A percentile compares a stretch with the other conserved stretches of the same genome.
phyloP scores from a whole-genome alignment of 768 basidiomycete genomes.

The Auriculariales sp. region DNA sequence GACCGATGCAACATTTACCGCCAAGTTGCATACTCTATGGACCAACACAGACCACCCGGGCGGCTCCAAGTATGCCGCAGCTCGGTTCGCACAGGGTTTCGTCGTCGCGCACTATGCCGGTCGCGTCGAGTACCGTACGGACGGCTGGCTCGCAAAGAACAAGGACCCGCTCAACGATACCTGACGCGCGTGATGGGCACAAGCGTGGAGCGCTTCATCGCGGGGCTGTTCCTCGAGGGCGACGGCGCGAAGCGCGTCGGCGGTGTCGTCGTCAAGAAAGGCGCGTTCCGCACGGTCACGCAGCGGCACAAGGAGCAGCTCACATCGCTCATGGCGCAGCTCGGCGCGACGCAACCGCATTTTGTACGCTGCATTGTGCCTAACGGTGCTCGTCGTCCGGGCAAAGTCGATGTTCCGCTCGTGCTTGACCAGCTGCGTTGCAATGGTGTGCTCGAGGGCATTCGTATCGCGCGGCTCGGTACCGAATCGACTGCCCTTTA shows the following conservation, averaged over 20 bases:
- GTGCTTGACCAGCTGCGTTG: slow-evolving; percentile 93
- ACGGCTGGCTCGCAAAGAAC: slow-evolving; percentile 99
- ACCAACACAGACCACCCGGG: slow-evolving; percentile 50
- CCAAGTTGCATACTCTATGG: slow-evolving; percentile 82
- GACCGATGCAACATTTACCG: slow-evolving; percentile 84
- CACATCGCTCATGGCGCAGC: slow-evolving; percentile 75
- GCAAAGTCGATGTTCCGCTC: slow-evolving; percentile 81
- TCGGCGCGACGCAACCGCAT: slow-evolving; percentile 90
- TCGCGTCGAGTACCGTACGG: slow-evolving; percentile 88
- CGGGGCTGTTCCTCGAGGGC: slow-evolving; percentile 67
- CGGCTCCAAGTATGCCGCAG: slow-evolving; percentile 68
- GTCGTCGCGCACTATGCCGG: slow-evolving; percentile 94
- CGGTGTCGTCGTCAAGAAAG: slow-evolving; percentile 53
- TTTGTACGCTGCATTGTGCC: slow-evolving; percentile 98
- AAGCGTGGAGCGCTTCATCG: slow-evolving; percentile 72
- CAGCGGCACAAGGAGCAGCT: slow-evolving; percentile 96
- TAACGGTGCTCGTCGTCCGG: slow-evolving; percentile 81
- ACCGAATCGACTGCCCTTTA: slow-evolving; percentile 95
- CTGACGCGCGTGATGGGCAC: slow-evolving; percentile 75
- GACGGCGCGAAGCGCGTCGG: slow-evolving; percentile 20
- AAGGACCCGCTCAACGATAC: slow-evolving; percentile 95
- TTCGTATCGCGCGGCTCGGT: slow-evolving; percentile 91
- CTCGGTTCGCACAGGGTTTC: slow-evolving; percentile 78
- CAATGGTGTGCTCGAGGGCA: slow-evolving; percentile 98
- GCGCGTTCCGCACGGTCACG: slow-evolving; percentile 89